Evolutionary conservation across 2,329 filamentous ascomycete species (phyloP), one percentile per base, ranked within the genome.

Genomic region (Neurospora sp.): DNA sequence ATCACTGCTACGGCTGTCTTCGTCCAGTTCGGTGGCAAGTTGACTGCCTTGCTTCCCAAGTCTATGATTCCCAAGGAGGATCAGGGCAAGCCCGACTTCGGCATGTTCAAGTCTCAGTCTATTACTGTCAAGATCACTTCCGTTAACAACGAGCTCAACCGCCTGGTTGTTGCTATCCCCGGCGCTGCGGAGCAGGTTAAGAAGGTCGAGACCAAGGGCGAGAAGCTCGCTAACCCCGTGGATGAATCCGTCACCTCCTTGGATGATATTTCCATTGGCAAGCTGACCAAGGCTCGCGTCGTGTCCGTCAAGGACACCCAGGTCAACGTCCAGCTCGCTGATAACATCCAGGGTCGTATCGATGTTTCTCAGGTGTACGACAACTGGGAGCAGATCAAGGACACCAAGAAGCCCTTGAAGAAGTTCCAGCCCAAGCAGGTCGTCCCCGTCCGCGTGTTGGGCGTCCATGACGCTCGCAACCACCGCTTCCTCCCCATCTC

Each of bases 361-460:
- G 95, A 97, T 77, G 88, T 96, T 6, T 96, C 96, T 1, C 93
- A 98, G 78, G 82, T 94, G 13, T 99, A 97, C 78, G 92, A 97
- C 78, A 85, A 84, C 11, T 97, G 91, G 90, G 91, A 96, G 66
- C 90, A 95, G 62, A 96, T 99, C 76, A 85, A 88, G 70, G 89
- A 97, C 77, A 87, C 90, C 70, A 97, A 95, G 80, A 84, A 89
- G 38, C 95, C 96, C 1, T 83, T 98, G n/a, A 84, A 84, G 70
- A 86, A 87, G 72, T 96, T 97, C 81, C 86, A 88, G 72, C 83
- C 85, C 68, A 91, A 92, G 74, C 88, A 95, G 70, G 82, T 89
- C 66, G 81, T 97, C 38, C 82, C 87, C 15, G 93, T 94, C 46
- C 91, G 90, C 76, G 86, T 97, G 43, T 84, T 98, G 42, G 95